Base-by-base conservation (phyloP, 306 rosid genomes). In the Luffa acutangula region DNA sequence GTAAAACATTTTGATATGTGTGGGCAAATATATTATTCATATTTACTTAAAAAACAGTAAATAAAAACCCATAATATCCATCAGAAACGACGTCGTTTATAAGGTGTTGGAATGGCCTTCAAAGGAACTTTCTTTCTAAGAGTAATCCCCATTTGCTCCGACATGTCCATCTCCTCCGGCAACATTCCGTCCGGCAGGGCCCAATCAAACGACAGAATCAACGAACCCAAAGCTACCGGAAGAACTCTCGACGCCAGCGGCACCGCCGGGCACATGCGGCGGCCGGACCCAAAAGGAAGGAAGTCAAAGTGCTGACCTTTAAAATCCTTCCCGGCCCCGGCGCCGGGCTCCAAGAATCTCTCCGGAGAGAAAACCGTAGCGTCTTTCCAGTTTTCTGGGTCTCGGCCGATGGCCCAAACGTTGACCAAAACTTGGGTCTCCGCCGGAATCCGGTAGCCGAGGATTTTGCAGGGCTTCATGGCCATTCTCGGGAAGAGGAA, bases 381-480 rank as follows among this genome's bases (percentile, higher is more conserved):
- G 21, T 89, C 91, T 36, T 87, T 89, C 98, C 98, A 94, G 3
- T 83, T 71, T 53, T 78, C 83, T 3, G 88, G 89, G 89, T 92
- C 98, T 67, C 93, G 85, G 4, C 97, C 97, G 53, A 94, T 92
- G n/a, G 97, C 98, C 98, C 97, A 92, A 51, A 88, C 94, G 65
- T 94, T 94, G 11, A 94, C 98, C 0, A 94, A 79, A 43, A 92
- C 57, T 66, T 94, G 97, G 1, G 98, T 88, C 14, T 84, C 87
- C 67, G 92, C 87, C 1, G 98, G 97, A 49, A 94, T 89, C n/a
- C 52, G 8, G 77, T 87, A 87, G 67, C 91, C 93, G 9, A 70
- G 82, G 83, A 94, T 80, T 7, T 81, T 67, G 81, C 96, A 83
- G 1, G 89, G 74, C 31, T 87, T 88, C 92, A 85, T 83, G 70